Percentiles rank a stretch among this genome's conserved stretches.
phyloP scores from a whole-genome alignment of 257 asterid species.

The Anisodus tanguticus region DNA sequence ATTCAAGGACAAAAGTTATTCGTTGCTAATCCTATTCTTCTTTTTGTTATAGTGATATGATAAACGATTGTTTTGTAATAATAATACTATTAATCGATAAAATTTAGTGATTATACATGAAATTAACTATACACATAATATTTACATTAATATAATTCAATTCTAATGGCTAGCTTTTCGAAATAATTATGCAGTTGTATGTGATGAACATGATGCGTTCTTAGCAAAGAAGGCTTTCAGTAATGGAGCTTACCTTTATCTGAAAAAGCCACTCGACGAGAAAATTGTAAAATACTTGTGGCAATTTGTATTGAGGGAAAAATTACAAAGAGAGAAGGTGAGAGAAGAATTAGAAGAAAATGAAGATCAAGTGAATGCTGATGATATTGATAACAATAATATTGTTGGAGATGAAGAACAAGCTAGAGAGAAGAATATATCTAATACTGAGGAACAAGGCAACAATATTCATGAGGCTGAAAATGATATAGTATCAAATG shows the following conservation, averaged over 20 bases:
- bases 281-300: neutral
- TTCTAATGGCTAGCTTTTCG: neutral
- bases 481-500: too few species aligned
- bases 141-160: too few species aligned
- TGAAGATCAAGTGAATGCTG: neutral
- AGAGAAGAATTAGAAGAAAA: neutral
- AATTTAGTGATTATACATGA: too few species aligned
- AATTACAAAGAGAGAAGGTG: neutral
- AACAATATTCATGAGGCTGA: neutral
- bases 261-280: neutral
- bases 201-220: neutral
- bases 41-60: too few species aligned
- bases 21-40: too few species aligned
- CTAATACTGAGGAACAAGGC: neutral
- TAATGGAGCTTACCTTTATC: neutral
- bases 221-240: neutral
- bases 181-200: slow-evolving; percentile 4
- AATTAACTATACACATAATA: too few species aligned
- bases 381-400: neutral
- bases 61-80: too few species aligned
- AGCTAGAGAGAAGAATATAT: neutral
- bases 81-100: too few species aligned
- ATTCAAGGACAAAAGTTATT: too few species aligned
- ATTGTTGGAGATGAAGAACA: neutral
- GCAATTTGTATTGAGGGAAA: slow-evolving; percentile 12